Evolutionary conservation across 345 rosid genomes (phyloP).

Genomic region (Camelina hispida): DNA sequence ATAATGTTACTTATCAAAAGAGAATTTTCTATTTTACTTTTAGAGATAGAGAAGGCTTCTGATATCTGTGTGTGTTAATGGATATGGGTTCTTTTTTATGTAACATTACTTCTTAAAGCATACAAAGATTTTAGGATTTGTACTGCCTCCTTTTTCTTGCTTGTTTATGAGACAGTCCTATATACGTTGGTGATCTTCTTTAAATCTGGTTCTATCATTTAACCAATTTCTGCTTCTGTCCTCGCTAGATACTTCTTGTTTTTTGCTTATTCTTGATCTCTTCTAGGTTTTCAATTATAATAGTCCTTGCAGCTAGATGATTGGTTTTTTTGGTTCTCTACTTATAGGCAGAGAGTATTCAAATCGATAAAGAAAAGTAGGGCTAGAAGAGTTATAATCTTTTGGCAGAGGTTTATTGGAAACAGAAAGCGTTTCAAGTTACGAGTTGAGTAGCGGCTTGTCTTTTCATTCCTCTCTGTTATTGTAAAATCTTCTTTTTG

Average conservation of each 20-base stretch:
- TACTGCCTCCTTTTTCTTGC: not conserved
- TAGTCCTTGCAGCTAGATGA: not conserved
- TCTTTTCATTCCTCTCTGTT: not conserved
- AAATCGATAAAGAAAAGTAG: too few species aligned
- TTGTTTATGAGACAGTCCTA: not conserved
- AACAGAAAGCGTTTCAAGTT: not conserved
- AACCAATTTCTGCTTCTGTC: not conserved
- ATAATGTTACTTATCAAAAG: not conserved
- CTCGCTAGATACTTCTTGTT: not conserved
- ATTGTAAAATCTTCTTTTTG: not conserved
- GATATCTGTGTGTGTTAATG: slow-evolving; percentile 17
- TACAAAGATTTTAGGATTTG: slow-evolving; percentile 20
- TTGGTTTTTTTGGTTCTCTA: too few species aligned
- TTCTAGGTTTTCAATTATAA: not conserved
- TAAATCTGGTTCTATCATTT: too few species aligned
- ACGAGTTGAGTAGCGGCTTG: not conserved
- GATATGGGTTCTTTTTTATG: slow-evolving; percentile 11
- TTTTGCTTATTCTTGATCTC: not conserved
- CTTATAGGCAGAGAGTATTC: too few species aligned
- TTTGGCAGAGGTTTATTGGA: not conserved
- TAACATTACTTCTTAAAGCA: slow-evolving; percentile 11
- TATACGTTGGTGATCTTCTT: not conserved
- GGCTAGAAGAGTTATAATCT: too few species aligned
- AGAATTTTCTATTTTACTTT: slow-evolving; percentile 17
- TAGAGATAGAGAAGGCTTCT: slow-evolving; percentile 26